These are phyloP conservation scores for Podila verticillata DNA, from an alignment of 192 early-diverging fungal genomes.

Conservation along the genomic window DNA sequence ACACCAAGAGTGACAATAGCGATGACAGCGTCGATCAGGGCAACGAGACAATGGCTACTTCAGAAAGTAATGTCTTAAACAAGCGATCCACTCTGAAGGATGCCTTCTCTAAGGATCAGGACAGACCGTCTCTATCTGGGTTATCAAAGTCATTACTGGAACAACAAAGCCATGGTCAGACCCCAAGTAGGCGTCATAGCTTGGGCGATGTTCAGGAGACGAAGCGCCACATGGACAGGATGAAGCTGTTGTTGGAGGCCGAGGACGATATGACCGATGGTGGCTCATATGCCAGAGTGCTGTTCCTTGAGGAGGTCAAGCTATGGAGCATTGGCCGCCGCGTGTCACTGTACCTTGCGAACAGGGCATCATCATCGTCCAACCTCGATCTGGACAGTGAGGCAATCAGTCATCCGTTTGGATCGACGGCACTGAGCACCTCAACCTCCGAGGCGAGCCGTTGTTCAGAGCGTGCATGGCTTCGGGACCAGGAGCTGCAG, in stretches of 20 bases:
- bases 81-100: neutral
- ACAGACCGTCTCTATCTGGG: constrained; percentile 13
- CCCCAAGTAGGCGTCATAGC: constrained; percentile 2
- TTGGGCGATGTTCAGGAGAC: constrained; percentile 5
- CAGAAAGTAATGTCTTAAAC: neutral
- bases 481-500: constrained; percentile 41
- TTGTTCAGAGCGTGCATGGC: constrained; percentile 41
- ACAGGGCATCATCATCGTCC: neutral
- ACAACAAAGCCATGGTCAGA: constrained; percentile 30
- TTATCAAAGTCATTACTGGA: constrained; percentile 20
- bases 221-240: constrained; percentile 40
- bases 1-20: neutral
- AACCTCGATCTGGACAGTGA: neutral
- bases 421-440: constrained; percentile 1
- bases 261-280: constrained; percentile 42
- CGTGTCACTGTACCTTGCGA: constrained; percentile 24
- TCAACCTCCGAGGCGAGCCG: constrained; percentile 25
- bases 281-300: constrained; percentile 29
- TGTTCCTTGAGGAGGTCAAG: constrained; percentile 49
- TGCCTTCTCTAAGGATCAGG: too few relatives aligned
- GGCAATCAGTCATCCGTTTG: constrained; percentile 12
- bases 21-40: constrained; percentile 22
- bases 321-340: constrained; percentile 42
- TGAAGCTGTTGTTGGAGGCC: constrained; percentile 42
- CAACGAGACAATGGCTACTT: neutral